Conservation (phyloP, 768 basidiomycete species). For the Multifurca ochricompacta region DNA sequence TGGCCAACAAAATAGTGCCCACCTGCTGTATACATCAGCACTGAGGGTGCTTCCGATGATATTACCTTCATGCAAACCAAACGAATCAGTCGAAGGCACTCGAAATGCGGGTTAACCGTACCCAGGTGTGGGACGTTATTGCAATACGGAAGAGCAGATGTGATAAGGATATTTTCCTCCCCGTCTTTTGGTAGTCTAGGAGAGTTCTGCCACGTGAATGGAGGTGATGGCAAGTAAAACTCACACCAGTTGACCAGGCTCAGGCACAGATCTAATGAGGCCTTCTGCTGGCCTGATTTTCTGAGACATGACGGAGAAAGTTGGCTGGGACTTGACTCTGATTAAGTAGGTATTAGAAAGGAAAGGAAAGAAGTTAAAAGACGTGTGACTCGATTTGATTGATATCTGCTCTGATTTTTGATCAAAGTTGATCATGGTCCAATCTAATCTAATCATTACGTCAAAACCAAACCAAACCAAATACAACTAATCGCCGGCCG, state of each 20-base stretch:
- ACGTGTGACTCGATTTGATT: not conserved
- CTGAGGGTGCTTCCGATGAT: constrained; percentile 95
- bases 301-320: constrained; percentile 29
- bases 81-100: not conserved
- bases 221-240: constrained; percentile 17
- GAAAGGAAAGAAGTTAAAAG: no score
- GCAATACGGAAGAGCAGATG: constrained; percentile 92
- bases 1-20: constrained; percentile 28
- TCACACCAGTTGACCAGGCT: constrained; percentile 39
- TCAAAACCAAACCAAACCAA: not conserved
- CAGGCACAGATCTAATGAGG: constrained; percentile 36
- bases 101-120: constrained; percentile 28
- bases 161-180: constrained; percentile 83
- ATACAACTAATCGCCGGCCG: not conserved
- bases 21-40: constrained; percentile 95
- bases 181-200: constrained; percentile 72
- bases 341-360: no score
- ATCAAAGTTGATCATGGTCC: not conserved
- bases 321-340: no score
- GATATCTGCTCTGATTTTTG: no score
- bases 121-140: constrained; percentile 97
- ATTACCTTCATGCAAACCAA: constrained; percentile 44
- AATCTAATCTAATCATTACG: constrained; percentile 1
- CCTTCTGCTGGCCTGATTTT: constrained; percentile 38
- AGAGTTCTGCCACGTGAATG: constrained; percentile 3